Base-by-base conservation (phyloP, 2,329 filamentous ascomycete genomes). In the Aspergillus ochraceus region DNA sequence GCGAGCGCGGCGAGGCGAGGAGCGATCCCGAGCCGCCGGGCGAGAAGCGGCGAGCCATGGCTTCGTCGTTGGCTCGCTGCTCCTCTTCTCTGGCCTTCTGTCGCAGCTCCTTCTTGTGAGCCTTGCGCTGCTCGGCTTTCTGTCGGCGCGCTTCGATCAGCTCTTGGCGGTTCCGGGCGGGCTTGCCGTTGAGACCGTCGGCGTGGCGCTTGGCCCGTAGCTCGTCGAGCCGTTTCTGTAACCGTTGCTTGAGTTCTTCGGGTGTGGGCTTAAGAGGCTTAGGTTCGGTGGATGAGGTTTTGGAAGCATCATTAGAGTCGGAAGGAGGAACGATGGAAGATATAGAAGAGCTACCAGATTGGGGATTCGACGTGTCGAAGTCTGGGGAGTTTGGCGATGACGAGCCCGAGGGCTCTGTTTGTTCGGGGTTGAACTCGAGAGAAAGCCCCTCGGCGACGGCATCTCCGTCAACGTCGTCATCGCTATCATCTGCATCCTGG, bases 141-240 rank as follows among this genome's bases (percentile, higher is more conserved):
- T 88, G 87, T 64, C 95, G 87, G 47, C 95, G 87, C 49, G 91
- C 86, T 76, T 98, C 95, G 68, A 99, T 92, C 12, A 99, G 84
- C 73, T 98, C 93, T 77, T 96, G 90, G 62, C 95, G 87, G 61
- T 91, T 96, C 64, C 90, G 88, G 59, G 94, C 91, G 17, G 90
- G 88, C 70, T 90, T 89, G 61, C 92, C 92, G 68, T 96, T 88
- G 0, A 88, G 83, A 6, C 90, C 91, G 68, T 96, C 92, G 6
- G 94, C 93, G 75, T 97, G 97, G 60, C 95, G 88, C 26, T 88
- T 88, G 10, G 91, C 90, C 60, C 94, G 90, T 53, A 98, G 86
- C 50, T 89, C 89, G 67, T 95, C 91, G 57, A 99, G 92, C 63
- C 88, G 90, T 67, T 90, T 90, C 58, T 90, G 88, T 54, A 99